phyloP scores from a whole-genome alignment of 1,284 basidiomycete genomes.

The Volvariella volvacea region DNA sequence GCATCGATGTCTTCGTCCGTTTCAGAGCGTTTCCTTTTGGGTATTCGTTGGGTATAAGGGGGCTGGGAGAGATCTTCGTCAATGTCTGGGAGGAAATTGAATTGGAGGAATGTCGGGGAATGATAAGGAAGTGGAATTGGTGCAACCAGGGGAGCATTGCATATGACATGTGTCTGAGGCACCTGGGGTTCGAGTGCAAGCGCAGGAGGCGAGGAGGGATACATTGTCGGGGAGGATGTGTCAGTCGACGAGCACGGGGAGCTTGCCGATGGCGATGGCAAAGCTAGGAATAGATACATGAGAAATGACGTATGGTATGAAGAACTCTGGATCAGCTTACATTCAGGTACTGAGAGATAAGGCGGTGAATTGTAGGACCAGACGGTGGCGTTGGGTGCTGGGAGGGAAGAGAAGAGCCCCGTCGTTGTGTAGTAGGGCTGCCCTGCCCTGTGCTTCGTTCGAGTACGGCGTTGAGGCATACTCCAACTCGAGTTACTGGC shows the following conservation, averaged over 20 bases:
- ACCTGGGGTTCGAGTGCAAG: background rate
- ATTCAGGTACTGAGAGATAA: constrained; percentile 5
- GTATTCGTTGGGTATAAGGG: constrained; percentile 46
- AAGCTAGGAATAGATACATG: too few relatives aligned
- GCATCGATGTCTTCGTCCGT: background rate
- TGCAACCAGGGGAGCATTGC: constrained; percentile 57
- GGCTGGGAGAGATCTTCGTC: constrained; percentile 65
- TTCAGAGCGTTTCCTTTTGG: constrained; percentile 45
- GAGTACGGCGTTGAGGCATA: too few relatives aligned
- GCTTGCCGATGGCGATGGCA: background rate
- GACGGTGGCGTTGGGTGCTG: too few relatives aligned
- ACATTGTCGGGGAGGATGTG: constrained; percentile 2
- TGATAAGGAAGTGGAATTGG: constrained; percentile 64
- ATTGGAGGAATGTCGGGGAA: constrained; percentile 61
- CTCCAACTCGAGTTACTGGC: too few relatives aligned
- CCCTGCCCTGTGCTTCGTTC: too few relatives aligned
- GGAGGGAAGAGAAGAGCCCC: too few relatives aligned
- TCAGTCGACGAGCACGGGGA: background rate
- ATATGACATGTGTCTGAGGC: constrained; percentile 29
- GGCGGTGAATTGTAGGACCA: background rate
- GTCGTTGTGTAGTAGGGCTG: too few relatives aligned
- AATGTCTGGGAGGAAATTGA: constrained; percentile 50
- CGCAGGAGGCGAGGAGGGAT: constrained; percentile 2
- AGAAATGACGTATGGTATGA: background rate
- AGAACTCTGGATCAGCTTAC: constrained; percentile 1